Evolutionary conservation across 2,329 filamentous ascomycete species (phyloP), one percentile per base, ranked within the genome.

Genomic region (Colletotrichum orbiculare): DNA sequence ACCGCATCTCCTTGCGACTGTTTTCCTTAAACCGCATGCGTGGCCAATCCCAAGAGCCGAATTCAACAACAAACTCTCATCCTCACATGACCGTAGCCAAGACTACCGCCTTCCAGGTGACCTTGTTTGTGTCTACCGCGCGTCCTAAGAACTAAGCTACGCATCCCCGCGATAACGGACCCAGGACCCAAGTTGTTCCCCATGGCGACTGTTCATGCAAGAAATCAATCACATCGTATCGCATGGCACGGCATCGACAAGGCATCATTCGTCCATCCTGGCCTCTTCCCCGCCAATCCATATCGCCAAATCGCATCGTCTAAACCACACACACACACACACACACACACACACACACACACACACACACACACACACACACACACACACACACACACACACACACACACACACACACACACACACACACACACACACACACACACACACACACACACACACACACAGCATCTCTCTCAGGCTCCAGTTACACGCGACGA

Each of bases 271-370:
- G 48, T 62, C 42, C 58, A 39, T 39, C 35, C 62, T 62, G 58
- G 52, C 47, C 52, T 48, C 52, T 45, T 57, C 52, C 52, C 63
- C 58, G 63, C 57, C 62, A 65, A 56, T 62, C 39, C 46, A 61
- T 62, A 60, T 50, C 57, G 50, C 62, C 50, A 64, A 66, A 59
- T 57, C 13, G 42, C 42, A 46, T 17, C 43, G 25, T 25, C 25
- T 25, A 25, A 25, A 25, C 3, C 25, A 17, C 25, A 25, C 25
- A 25, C 25, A 25, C 25, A 25, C 25, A 25, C 25, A 25, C 25
- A 25, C 25, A 25, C 25, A 25, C 25, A 25, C 25, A 4, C 25
- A 25, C 25, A 25, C 25, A 25, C 25, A 25, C 25, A 25, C 3
- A 25, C 25, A 25, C 25, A 25, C 15, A 15, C 25, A 17, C 25